phyloP scores from a whole-genome alignment of 2,329 filamentous ascomycete species.

The Botrytis pseudocinerea region DNA sequence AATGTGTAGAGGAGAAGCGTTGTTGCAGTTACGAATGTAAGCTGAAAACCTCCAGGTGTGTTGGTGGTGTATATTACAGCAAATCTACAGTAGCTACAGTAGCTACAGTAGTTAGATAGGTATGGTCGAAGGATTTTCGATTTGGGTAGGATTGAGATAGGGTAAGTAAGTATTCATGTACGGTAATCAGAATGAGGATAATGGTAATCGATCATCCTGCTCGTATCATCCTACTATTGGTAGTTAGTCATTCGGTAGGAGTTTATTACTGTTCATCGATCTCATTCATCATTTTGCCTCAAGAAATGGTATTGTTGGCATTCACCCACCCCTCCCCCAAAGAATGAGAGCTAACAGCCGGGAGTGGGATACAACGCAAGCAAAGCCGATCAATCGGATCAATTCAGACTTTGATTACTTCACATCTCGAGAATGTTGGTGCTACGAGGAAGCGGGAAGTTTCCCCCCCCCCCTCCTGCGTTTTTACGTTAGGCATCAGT shows the following conservation, averaged over 20 bases:
- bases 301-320: neutral
- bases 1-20: constrained; percentile 11
- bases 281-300: neutral
- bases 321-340: neutral
- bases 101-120: neutral
- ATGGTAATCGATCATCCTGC: constrained; percentile 7
- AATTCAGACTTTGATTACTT: neutral
- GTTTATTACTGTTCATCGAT: neutral
- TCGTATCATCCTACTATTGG: constrained; percentile 3
- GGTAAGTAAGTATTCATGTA: neutral
- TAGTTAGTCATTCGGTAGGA: neutral
- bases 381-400: constrained; percentile 15
- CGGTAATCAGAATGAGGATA: neutral
- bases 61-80: neutral
- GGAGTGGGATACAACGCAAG: neutral
- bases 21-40: constrained; percentile 5
- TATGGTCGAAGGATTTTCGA: constrained; percentile 1
- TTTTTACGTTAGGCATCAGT: constrained; percentile 8
- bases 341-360: neutral
- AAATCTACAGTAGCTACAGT: neutral
- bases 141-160: neutral
- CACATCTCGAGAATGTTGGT: neutral
- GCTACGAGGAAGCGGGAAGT: neutral
- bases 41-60: neutral
- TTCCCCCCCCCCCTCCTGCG: neutral